Base-by-base conservation (phyloP, 2,329 filamentous ascomycete species). In the Penicillium sp. region DNA sequence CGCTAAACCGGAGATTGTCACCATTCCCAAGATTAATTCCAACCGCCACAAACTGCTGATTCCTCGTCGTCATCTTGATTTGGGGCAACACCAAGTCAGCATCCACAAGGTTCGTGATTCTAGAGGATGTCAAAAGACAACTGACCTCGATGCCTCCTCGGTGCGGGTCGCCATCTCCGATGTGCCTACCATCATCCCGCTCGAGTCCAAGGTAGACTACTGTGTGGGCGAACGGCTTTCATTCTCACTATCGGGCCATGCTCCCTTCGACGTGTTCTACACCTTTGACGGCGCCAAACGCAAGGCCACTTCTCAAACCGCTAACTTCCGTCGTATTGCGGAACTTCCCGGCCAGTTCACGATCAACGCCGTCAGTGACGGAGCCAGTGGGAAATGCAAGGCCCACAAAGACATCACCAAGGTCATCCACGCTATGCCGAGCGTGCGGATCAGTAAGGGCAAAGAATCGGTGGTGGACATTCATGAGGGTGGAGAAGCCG, bases 151-250 rank as follows among this genome's bases (percentile, higher is more conserved):
- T 52, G 78, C 82, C 0, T 85, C 88, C 0, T 82, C 87, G 8
- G 88, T 98, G 15, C 86, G 94, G 62, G 87, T 98, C 43, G 85
- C 91, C 53, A 87, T 98, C 7, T 95, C 90, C 61, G 89, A 97
- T 61, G 88, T 93, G 0, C 93, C 93, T 1, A 87, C 87, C 6
- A 95, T 97, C 60, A 87, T 90, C 51, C 83, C 91, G 3, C 77
- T 95, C 32, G 90, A 97, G 64, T 83, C 86, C 22, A 83, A 87
- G 53, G 78, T 78, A 15, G 88, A 98, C 71, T 96, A 91, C 71
- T 98, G 93, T 69, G 90, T 98, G 10, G 93, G 94, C 57, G 93
- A 98, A 68, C 85, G 90, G 47, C 85, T 98, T 57, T 86, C 87
- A 3, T 98, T 95, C 71, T 89, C 88, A 0, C 81, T 98, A 6